phyloP scores from a whole-genome alignment of 73 alveolate genomes.

The Symbiodinium pilosum region DNA sequence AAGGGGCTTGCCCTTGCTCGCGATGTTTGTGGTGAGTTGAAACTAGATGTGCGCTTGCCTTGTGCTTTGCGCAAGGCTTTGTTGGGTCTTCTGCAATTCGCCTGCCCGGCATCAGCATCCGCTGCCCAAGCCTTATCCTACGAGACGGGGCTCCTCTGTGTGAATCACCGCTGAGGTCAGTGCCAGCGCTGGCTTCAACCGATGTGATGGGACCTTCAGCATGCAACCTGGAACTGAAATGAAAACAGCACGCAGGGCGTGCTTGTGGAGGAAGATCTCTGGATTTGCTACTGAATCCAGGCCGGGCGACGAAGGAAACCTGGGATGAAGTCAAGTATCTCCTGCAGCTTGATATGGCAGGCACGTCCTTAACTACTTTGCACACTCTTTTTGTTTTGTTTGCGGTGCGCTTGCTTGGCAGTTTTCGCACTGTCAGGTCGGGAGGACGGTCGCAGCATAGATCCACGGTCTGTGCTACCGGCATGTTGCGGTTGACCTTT shows the following conservation, averaged over 20 bases:
- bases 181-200: slow-evolving; percentile 42
- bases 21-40: too few species aligned
- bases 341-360: slow-evolving; percentile 63
- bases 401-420: neutral
- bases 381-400: too few species aligned
- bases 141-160: too few species aligned
- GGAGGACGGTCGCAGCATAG: slow-evolving; percentile 49
- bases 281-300: neutral
- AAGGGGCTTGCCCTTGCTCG: too few species aligned
- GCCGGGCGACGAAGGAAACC: slow-evolving; percentile 31
- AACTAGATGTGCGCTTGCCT: too few species aligned
- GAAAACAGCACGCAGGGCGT: neutral
- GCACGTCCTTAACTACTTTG: too few species aligned
- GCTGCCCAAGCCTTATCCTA: too few species aligned
- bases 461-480: slow-evolving; percentile 50
- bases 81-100: too few species aligned
- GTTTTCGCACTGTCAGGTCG: slow-evolving; percentile 40
- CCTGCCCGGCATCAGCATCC: too few species aligned
- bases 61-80: too few species aligned
- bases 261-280: too few species aligned
- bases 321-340: slow-evolving; percentile 72
- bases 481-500: neutral
- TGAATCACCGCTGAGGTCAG: too few species aligned
- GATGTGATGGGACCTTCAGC: slow-evolving; percentile 55
- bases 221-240: neutral